Percentiles rank a stretch among this genome's conserved stretches.
These are phyloP conservation scores for Coemansia sp. DNA, from an alignment of 192 early-diverging fungal species.

Conservation along the genomic window DNA sequence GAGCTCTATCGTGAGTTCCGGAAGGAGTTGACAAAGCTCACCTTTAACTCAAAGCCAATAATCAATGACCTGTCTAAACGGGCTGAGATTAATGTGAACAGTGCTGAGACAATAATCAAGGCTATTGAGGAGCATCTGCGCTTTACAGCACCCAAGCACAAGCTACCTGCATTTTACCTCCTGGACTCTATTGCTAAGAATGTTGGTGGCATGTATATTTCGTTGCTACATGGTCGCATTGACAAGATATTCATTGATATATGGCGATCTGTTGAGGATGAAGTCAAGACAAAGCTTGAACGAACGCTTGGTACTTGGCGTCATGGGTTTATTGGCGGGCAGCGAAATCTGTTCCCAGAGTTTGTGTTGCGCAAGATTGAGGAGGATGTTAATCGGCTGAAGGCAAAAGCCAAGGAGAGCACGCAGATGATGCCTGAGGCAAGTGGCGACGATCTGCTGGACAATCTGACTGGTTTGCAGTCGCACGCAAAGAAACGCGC, in stretches of 20 bases:
- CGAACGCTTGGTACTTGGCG: conserved; percentile 84
- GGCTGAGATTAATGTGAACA: conserved; percentile 69
- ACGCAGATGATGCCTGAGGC: conserved; percentile 10
- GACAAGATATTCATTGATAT: conserved; percentile 72
- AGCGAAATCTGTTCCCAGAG: conserved; percentile 35
- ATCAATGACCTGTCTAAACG: conserved; percentile 86
- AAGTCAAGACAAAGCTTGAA: conserved; percentile 69
- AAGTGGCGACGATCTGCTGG: conserved; percentile 28
- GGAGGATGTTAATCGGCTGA: conserved; percentile 32
- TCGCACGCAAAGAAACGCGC: conserved; percentile 42
- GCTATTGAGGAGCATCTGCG: conserved; percentile 61
- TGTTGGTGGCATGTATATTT: conserved; percentile 75
- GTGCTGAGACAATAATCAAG: conserved; percentile 72
- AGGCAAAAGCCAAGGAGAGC: conserved; percentile 24
- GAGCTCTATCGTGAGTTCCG: conserved; percentile 62
- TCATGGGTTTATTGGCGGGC: conserved; percentile 56
- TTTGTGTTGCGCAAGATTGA: conserved; percentile 52
- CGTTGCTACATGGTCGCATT: conserved; percentile 71
- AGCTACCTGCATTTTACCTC: conserved; percentile 86
- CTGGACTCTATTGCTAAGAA: conserved; percentile 97
- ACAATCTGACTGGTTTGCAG: conserved; percentile 39
- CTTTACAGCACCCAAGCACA: conserved; percentile 48
- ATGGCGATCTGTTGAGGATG: conserved; percentile 66
- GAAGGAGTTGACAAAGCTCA: conserved; percentile 70
- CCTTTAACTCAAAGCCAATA: conserved; percentile 91